Conservation (phyloP, 331 rosid genomes). For the Dryas integrifolia region DNA sequence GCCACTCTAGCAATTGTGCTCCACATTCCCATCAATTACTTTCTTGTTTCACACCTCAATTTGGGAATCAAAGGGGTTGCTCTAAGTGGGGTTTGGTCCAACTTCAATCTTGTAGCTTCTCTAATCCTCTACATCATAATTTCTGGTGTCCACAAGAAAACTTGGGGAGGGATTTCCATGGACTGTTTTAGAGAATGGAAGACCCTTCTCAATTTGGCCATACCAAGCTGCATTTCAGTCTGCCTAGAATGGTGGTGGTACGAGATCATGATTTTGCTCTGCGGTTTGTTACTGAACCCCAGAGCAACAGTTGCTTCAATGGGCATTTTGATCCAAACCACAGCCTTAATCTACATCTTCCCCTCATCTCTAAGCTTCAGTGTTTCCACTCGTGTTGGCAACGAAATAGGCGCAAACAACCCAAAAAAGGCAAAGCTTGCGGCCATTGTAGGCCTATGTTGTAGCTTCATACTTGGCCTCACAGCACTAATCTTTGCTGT, state of each 20-base stretch:
- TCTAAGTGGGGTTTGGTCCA: constrained; percentile 69
- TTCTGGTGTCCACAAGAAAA: constrained; percentile 47
- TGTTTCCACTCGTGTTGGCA: constrained; percentile 85
- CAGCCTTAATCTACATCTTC: constrained; percentile 75
- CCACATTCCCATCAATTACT: constrained; percentile 72
- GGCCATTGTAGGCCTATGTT: constrained; percentile 65
- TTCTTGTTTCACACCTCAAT: constrained; percentile 52
- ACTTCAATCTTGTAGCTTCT: constrained; percentile 63
- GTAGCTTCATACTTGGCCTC: constrained; percentile 62
- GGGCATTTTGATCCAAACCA: constrained; percentile 92
- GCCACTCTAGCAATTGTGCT: constrained; percentile 62
- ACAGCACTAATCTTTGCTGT: constrained; percentile 58
- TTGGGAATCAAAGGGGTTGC: constrained; percentile 82
- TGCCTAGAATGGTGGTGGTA: constrained; percentile 99
- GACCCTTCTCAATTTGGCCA: constrained; percentile 55
- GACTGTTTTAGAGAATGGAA: constrained; percentile 61
- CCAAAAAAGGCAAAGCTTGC: constrained; percentile 63
- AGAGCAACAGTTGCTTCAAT: constrained; percentile 82
- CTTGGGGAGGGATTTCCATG: constrained; percentile 65
- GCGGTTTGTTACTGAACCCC: constrained; percentile 65
- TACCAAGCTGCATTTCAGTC: constrained; percentile 86
- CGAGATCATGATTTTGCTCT: constrained; percentile 84
- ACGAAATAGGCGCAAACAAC: constrained; percentile 68
- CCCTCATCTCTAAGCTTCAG: constrained; percentile 85
- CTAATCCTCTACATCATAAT: constrained; percentile 50